Percentiles rank a stretch among this genome's conserved stretches.
These are phyloP conservation scores for Neospora caninum DNA, from an alignment of 169 alveolate genomes.

Conservation along the genomic window DNA sequence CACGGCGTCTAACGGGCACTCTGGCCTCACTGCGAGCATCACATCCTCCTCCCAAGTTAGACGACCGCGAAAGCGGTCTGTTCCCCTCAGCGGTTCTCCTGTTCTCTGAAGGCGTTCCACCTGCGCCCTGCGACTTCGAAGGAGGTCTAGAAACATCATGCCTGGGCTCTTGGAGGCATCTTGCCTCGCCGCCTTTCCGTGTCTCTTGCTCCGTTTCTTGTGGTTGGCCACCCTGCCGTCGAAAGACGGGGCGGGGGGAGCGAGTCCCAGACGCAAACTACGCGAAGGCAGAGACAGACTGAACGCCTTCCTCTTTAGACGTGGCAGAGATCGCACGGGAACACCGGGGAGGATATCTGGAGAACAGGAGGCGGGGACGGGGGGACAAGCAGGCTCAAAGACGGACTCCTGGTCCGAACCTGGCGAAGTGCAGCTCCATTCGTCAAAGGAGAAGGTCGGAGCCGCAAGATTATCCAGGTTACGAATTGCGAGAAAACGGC, in stretches of 20 bases:
- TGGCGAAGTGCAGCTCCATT: not conserved
- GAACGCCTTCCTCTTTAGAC: not conserved
- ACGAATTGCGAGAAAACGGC: conserved; percentile 2
- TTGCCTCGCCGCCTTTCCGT: not conserved
- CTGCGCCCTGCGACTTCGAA: not conserved
- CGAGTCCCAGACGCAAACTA: not conserved
- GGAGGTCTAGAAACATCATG: not conserved
- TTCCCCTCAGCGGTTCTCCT: not conserved
- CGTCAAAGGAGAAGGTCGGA: not conserved
- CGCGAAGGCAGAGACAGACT: not conserved
- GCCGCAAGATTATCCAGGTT: not conserved
- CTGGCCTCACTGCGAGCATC: not conserved
- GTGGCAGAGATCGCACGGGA: not conserved
- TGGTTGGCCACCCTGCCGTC: not conserved
- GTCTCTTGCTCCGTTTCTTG: not conserved
- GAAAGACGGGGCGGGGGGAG: not conserved
- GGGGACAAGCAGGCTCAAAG: not conserved
- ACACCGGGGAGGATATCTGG: not conserved
- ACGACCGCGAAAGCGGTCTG: not conserved
- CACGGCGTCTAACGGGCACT: not conserved
- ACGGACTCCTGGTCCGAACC: not conserved
- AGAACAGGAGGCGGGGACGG: not conserved
- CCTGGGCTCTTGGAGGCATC: not conserved
- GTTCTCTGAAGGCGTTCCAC: not conserved
- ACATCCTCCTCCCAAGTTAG: not conserved